These are phyloP conservation scores for Lactuca saligna DNA, from an alignment of 129 eudicot genomes.

Conservation along the genomic window DNA sequence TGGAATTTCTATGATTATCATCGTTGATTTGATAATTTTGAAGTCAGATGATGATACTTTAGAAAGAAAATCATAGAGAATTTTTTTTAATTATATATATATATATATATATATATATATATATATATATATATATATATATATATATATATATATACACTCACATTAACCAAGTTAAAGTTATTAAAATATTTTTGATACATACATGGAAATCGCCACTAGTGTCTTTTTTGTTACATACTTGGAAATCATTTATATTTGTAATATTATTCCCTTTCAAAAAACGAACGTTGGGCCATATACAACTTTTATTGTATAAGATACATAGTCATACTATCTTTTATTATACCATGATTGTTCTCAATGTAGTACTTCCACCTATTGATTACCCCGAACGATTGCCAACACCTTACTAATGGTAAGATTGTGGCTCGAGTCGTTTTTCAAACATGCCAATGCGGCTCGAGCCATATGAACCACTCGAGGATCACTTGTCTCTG, in stretches of 20 bases:
- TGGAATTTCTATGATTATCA: too few relatives aligned
- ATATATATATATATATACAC: too few relatives aligned
- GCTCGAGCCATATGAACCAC: conserved; percentile 45
- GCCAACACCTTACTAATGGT: conserved; percentile 46
- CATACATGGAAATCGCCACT: neutral
- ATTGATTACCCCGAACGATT: conserved; percentile 40
- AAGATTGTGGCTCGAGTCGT: conserved; percentile 23
- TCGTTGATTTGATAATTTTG: too few relatives aligned
- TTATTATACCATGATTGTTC: conserved; percentile 14
- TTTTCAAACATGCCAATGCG: conserved; percentile 44
- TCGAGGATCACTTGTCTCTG: conserved; percentile 16
- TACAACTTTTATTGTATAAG: neutral
- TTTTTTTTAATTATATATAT: too few relatives aligned
- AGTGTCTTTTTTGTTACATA: neutral
- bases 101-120: too few relatives aligned
- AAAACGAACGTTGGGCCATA: neutral
- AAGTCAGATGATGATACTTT: too few relatives aligned
- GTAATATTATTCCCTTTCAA: conserved; percentile 9
- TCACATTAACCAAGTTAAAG: too few relatives aligned
- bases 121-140: too few relatives aligned
- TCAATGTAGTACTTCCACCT: neutral
- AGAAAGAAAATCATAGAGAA: too few relatives aligned
- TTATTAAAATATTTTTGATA: too few relatives aligned
- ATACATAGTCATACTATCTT: neutral
- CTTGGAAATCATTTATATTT: neutral